A percentile compares a stretch with the other conserved stretches of the same genome.
Evolutionary conservation across 306 rosid species (phyloP).

Genomic region (Senna siamea): DNA sequence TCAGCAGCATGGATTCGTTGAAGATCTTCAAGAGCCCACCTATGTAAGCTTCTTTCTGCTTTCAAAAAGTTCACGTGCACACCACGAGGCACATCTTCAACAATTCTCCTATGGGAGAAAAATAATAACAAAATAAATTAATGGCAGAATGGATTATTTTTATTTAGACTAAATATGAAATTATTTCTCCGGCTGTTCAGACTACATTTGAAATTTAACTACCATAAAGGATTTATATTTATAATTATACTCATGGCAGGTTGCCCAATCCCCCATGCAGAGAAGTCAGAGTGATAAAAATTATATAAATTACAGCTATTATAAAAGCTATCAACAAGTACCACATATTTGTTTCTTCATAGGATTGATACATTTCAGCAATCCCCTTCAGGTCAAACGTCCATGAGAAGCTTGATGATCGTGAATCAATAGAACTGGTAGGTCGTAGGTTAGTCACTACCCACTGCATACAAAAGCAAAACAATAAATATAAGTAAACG

Average conservation of each 20-base stretch:
- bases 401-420: slow-evolving; percentile 72
- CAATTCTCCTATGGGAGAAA: slow-evolving; percentile 66
- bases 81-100: slow-evolving; percentile 96
- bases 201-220: slow-evolving; percentile 21
- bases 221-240: slow-evolving; percentile 18
- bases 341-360: slow-evolving; percentile 93
- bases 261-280: slow-evolving; percentile 22
- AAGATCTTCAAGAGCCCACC: slow-evolving; percentile 98
- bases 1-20: slow-evolving; percentile 92
- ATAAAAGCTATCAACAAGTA: slow-evolving; percentile 40
- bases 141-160: slow-evolving; percentile 8
- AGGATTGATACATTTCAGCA: slow-evolving; percentile 84
- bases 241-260: slow-evolving; percentile 17
- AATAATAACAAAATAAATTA: slow-evolving; percentile 5
- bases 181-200: slow-evolving; percentile 29
- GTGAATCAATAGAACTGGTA: slow-evolving; percentile 52
- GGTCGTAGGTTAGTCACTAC: slow-evolving; percentile 89
- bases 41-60: slow-evolving; percentile 97
- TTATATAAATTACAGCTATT: slow-evolving; percentile 16
- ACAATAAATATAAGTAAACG: slow-evolving; percentile 9
- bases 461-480: slow-evolving; percentile 65
- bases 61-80: slow-evolving; percentile 93
- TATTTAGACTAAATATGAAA: slow-evolving; percentile 25
- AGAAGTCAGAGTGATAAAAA: slow-evolving; percentile 16
- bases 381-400: slow-evolving; percentile 83